Base-by-base conservation (phyloP, 2,329 filamentous ascomycete genomes). In the Ramularia endophylla region DNA sequence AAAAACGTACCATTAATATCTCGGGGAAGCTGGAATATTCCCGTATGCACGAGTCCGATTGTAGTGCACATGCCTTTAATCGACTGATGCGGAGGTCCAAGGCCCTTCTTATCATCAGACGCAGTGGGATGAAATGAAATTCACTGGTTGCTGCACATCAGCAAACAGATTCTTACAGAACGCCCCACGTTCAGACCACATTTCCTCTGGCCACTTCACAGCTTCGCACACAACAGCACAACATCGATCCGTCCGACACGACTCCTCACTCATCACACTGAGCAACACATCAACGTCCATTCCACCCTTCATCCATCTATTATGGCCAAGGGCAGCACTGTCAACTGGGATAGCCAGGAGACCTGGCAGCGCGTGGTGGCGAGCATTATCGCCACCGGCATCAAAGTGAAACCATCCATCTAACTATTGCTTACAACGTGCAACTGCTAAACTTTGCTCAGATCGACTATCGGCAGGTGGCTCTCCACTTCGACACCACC, bases 401-500 rank as follows among this genome's bases (percentile, higher is more conserved):
- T 58, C 38, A 62, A 58, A 41, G 67, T 67, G 8, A 7, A 18
- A 22, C 11, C 18, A 20, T 29, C 8, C 11, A 8, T 7, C 6
- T 29, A 22, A 38, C 8, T 8, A 5, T 2, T 13, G 13, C 29
- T 35, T 20, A 17, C 15, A n/a, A 18, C n/a, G n/a, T 27, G n/a
- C 17, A 32, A n/a, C 18, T 34, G 17, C 32, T 34, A n/a, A 34
- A 4, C 32, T 19, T 11, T 12, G 17, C 32, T n/a, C 13, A 34
- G 32, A n/a, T 34, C 32, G 17, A 34, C 32, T 34, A 22, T 22
- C 32, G 32, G 2, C 55, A 60, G 3, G 65, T 73, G 17, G 72
- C 72, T 0, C 50, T 54, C 2, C 55, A 69, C 38, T 75, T 69
- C 48, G 67, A 64, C 1, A 67, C 69, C 1, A 73, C 67, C 0